A percentile compares a stretch with the other conserved stretches of the same genome.
phyloP scores from a whole-genome alignment of 2,329 filamentous ascomycete species.

The Penicillium aurantiogriseum region DNA sequence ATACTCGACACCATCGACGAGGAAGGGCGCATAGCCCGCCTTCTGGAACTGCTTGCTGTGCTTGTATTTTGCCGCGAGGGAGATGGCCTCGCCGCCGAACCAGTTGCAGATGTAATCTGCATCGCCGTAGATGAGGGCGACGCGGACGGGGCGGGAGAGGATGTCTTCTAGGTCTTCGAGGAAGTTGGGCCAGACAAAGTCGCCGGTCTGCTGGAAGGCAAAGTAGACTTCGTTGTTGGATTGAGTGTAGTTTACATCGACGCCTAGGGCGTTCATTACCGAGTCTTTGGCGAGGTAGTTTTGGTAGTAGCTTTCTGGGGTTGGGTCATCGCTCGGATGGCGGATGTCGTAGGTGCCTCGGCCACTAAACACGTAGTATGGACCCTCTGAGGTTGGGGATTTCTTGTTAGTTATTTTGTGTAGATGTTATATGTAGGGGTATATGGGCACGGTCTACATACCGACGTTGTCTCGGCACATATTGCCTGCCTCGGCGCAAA shows the following conservation, averaged over 20 bases:
- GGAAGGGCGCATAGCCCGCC: constrained; percentile 71
- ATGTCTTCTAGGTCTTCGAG: constrained; percentile 60
- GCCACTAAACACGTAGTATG: constrained; percentile 55
- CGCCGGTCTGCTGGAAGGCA: constrained; percentile 55
- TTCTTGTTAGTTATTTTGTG: neutral
- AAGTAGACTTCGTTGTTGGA: constrained; percentile 45
- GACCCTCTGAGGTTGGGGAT: constrained; percentile 38
- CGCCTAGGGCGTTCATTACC: constrained; percentile 61
- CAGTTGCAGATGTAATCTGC: constrained; percentile 58
- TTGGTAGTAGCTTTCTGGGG: constrained; percentile 60
- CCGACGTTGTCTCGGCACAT: constrained; percentile 58
- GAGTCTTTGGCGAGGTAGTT: constrained; percentile 63
- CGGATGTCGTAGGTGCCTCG: constrained; percentile 63
- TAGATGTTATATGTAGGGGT: neutral
- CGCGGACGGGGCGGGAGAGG: constrained; percentile 60
- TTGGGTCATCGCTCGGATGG: constrained; percentile 57
- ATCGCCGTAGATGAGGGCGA: constrained; percentile 70
- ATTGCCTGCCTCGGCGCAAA: constrained; percentile 56
- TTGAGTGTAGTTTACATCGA: constrained; percentile 59
- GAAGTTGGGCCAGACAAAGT: constrained; percentile 64
- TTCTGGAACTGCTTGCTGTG: constrained; percentile 58
- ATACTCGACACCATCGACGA: constrained; percentile 64
- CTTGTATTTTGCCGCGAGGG: constrained; percentile 56
- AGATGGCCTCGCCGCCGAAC: constrained; percentile 72
- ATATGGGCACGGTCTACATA: constrained; percentile 18